A percentile compares a stretch with the other conserved stretches of the same genome.
Conservation (phyloP, 1,284 basidiomycete genomes). For the Meira miltonrushii region DNA sequence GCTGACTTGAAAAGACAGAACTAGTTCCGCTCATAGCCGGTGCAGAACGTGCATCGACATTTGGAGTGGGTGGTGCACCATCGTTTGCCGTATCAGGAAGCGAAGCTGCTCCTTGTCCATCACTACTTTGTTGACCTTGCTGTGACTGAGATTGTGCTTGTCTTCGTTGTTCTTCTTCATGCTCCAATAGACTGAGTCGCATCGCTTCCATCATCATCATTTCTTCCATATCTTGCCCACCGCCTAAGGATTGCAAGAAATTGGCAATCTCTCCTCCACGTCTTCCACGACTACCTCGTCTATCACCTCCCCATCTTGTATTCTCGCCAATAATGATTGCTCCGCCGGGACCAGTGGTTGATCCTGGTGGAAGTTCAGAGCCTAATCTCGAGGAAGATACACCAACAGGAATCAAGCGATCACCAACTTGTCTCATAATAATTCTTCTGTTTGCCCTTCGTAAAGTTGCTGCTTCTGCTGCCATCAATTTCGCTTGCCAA, state of each 20-base stretch:
- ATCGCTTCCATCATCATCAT: conserved; percentile 99
- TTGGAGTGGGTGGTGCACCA: neutral
- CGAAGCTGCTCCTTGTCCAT: conserved; percentile 13
- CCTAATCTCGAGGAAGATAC: conserved; percentile 64
- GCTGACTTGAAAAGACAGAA: neutral
- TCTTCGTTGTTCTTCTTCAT: conserved; percentile 59
- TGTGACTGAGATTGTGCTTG: conserved; percentile 39
- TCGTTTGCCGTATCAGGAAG: neutral
- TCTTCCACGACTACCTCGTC: conserved; percentile 88
- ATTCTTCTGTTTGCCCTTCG: conserved; percentile 77
- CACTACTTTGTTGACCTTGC: neutral
- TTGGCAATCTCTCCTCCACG: conserved; percentile 67
- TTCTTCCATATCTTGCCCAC: conserved; percentile 81
- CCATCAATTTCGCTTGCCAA: conserved; percentile 41
- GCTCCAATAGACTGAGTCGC: conserved; percentile 86
- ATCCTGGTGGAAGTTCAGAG: conserved; percentile 38
- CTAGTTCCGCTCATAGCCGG: too few species aligned
- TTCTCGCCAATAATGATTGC: conserved; percentile 48
- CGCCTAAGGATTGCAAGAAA: conserved; percentile 75
- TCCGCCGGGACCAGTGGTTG: conserved; percentile 44
- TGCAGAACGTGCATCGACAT: neutral
- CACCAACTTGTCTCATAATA: conserved; percentile 97
- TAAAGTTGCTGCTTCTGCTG: conserved; percentile 37
- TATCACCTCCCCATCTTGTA: conserved; percentile 57
- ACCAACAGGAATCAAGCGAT: conserved; percentile 90